Conservation (phyloP, 345 rosid genomes). For the Barbarea vulgaris region DNA sequence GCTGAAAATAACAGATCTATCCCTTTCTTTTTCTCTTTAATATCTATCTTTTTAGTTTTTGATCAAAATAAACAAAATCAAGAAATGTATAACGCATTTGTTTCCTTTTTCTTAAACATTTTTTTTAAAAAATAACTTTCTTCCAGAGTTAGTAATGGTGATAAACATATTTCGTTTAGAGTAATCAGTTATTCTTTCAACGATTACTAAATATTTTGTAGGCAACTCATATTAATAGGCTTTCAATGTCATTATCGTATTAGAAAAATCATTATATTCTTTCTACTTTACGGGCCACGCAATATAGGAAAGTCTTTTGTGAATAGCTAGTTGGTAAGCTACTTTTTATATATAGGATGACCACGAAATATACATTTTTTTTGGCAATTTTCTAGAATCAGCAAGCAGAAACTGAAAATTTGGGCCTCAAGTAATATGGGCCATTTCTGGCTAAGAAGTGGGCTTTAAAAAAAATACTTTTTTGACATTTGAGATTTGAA, state of each 20-base stretch:
- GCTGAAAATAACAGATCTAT: not conserved
- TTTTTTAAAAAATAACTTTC: not conserved
- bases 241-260: not conserved
- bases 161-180: not conserved
- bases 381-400: slow-evolving; percentile 25
- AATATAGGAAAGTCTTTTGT: slow-evolving; percentile 1
- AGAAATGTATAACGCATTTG: not conserved
- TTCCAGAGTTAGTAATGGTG: not conserved
- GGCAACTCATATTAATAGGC: not conserved
- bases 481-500: not conserved
- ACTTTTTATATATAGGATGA: slow-evolving; percentile 8
- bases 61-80: not conserved
- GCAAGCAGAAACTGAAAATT: not conserved
- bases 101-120: no score
- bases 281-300: slow-evolving; percentile 1
- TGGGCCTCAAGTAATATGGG: not conserved
- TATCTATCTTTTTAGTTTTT: not conserved
- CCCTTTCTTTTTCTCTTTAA: not conserved
- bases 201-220: no score
- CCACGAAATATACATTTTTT: slow-evolving; percentile 12
- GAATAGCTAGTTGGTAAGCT: slow-evolving; percentile 25
- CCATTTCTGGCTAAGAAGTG: not conserved
- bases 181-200: not conserved
- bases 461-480: not conserved
- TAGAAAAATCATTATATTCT: not conserved